Evolutionary conservation across 2,329 filamentous ascomycete species (phyloP), one percentile per base, ranked within the genome.

Genomic region (Phialocephala subalpina): DNA sequence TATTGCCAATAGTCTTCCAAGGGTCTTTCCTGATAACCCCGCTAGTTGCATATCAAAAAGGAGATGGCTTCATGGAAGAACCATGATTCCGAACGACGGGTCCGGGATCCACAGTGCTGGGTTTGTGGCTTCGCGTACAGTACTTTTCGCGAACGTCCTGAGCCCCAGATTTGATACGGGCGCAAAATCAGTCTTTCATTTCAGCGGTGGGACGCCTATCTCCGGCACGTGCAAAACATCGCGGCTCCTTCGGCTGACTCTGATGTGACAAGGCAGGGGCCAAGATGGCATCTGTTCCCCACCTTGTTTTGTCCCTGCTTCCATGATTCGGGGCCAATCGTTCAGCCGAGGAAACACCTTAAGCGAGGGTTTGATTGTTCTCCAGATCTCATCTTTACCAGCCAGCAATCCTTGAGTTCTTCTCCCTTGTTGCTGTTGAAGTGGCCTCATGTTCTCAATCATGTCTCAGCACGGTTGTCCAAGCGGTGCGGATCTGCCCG

Each of bases 21-120:
- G 47, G 47, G 47, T 52, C 20, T n/a, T 49, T 25, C 25, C n/a
- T 6, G 18, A 52, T 52, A 29, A 16, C 22, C 3, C 22, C 20
- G 47, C 47, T 52, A 52, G n/a, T 22, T 25, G 47, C 47, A 52
- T 52, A 25, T 52, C 47, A 52, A 22, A 52, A 29, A 33, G 29
- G 29, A 33, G 29, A 33, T 33, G 29, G 29, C 29, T 33, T 33
- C 29, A 33, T 33, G n/a, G n/a, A n/a, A n/a, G n/a, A n/a, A n/a
- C 22, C 16, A 25, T 8, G 22, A 49, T n/a, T 49, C 45, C 45
- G n/a, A 18, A 49, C 7, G 45, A n/a, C n/a, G 20, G 20, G 11
- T 3, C 22, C 22, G n/a, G 47, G 4, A 25, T 25, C 20, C 20
- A 42, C 25, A 14, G 4, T 52, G 11, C 25, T 29, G 20, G 47